phyloP scores from a whole-genome alignment of 1,139 yeast species.

The Magnusiomyces ingens region DNA sequence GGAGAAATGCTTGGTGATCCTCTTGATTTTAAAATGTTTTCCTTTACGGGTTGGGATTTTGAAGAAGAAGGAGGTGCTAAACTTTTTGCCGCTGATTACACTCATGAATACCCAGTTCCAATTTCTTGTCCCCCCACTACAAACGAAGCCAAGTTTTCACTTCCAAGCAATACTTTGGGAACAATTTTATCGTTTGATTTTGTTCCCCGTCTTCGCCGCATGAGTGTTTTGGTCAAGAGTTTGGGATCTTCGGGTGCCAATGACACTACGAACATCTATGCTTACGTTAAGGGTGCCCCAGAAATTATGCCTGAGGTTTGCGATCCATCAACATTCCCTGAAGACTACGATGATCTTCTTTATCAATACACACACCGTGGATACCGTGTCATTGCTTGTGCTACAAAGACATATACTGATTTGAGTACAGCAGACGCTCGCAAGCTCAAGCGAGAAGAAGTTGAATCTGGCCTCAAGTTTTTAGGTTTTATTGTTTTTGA shows the following conservation, averaged over 20 bases:
- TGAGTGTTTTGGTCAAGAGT: slow-evolving; percentile 69
- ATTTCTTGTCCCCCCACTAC: slow-evolving; percentile 34
- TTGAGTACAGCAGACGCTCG: slow-evolving; percentile 40
- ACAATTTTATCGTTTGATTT: slow-evolving; percentile 76
- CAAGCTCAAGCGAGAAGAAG: slow-evolving; percentile 46
- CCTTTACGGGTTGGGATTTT: slow-evolving; percentile 71
- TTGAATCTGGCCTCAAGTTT: slow-evolving; percentile 64
- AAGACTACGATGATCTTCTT: slow-evolving; percentile 62
- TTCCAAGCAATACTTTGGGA: slow-evolving; percentile 33
- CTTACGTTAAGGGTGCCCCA: slow-evolving; percentile 93
- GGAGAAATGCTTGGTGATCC: slow-evolving; percentile 88
- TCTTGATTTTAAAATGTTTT: slow-evolving; percentile 86
- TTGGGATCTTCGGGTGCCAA: slow-evolving; percentile 23
- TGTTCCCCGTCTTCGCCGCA: slow-evolving; percentile 74
- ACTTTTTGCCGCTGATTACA: slow-evolving; percentile 33
- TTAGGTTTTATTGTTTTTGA: slow-evolving; percentile 89
- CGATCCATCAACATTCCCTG: slow-evolving; percentile 60
- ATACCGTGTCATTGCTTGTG: slow-evolving; percentile 91
- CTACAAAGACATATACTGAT: slow-evolving; percentile 49
- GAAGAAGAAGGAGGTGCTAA: slow-evolving; percentile 51
- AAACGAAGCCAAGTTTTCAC: slow-evolving; percentile 13
- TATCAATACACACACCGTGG: slow-evolving; percentile 89
- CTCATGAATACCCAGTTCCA: slow-evolving; percentile 27
- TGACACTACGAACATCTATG: slow-evolving; percentile 29
- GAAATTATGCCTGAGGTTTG: slow-evolving; percentile 87